Conservation (phyloP, 139 green algal genomes). For the Picochlorum costavermella region DNA sequence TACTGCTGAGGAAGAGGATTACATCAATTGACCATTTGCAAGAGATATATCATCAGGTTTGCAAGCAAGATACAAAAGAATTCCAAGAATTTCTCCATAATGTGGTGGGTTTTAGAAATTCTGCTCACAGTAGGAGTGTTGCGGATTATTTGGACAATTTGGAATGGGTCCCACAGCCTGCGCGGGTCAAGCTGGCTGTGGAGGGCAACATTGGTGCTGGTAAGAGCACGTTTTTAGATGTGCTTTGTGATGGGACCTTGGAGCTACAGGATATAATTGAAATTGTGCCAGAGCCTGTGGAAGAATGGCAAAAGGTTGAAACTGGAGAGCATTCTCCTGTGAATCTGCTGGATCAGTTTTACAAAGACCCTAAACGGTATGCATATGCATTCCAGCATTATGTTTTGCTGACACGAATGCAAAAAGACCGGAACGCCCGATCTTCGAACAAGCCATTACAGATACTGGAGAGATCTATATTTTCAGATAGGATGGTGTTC, state of each 20-base stretch:
- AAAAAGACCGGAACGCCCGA: slow-evolving; percentile 55
- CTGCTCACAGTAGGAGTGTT: slow-evolving; percentile 27
- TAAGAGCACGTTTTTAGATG: slow-evolving; percentile 88
- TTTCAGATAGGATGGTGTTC: slow-evolving; percentile 97
- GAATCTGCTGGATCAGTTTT: slow-evolving; percentile 92
- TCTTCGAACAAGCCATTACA: slow-evolving; percentile 39
- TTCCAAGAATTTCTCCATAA: slow-evolving; percentile 33
- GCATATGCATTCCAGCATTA: slow-evolving; percentile 98
- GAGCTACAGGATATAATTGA: slow-evolving; percentile 46
- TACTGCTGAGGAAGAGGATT: slow-evolving; percentile 28
- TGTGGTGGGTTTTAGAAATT: slow-evolving; percentile 37
- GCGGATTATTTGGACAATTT: slow-evolving; percentile 22
- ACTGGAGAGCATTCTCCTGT: slow-evolving; percentile 18
- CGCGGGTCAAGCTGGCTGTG: slow-evolving; percentile 78
- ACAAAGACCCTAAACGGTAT: slow-evolving; percentile 72
- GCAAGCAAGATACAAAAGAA: slow-evolving; percentile 3
- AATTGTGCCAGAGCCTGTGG: slow-evolving; percentile 89
- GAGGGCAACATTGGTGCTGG: slow-evolving; percentile 96
- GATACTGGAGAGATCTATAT: slow-evolving; percentile 91
- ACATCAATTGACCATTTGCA: slow-evolving; percentile 33
- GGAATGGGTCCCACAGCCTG: slow-evolving; percentile 3
- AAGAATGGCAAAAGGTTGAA: slow-evolving; percentile 78
- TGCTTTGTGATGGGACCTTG: slow-evolving; percentile 24
- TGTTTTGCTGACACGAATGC: slow-evolving; percentile 85
- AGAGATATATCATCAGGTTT: slow-evolving; percentile 19